These are phyloP conservation scores for Aspergillus homomorphus DNA, from an alignment of 495 filamentous ascomycete species.

Conservation along the genomic window DNA sequence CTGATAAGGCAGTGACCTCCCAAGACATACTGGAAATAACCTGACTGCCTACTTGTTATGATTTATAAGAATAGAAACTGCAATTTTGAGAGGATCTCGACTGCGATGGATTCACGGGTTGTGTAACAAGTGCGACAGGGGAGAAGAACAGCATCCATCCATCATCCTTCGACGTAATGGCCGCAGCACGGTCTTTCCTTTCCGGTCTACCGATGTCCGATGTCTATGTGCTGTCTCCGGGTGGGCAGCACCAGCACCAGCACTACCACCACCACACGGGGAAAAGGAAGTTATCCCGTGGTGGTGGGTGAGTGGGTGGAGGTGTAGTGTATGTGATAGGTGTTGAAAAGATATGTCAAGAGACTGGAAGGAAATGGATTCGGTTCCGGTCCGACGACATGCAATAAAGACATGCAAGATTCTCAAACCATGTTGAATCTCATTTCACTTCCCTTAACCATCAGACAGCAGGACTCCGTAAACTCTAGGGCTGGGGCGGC, in stretches of 20 bases:
- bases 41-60: too few relatives aligned
- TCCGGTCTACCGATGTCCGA: not conserved
- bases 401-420: not conserved
- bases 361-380: not conserved
- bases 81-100: not conserved
- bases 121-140: not conserved
- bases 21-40: too few relatives aligned
- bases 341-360: not conserved
- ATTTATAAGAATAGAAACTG: too few relatives aligned
- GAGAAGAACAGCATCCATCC: not conserved
- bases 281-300: not conserved
- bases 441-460: too few relatives aligned
- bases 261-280: not conserved
- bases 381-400: not conserved
- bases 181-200: not conserved
- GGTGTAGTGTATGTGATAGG: too few relatives aligned
- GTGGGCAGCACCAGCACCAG: not conserved
- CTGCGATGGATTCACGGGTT: not conserved
- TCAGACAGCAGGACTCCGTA: constrained; percentile 9
- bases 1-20: too few relatives aligned
- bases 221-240: not conserved
- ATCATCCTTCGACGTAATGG: not conserved
- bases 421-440: not conserved
- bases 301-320: too few relatives aligned
- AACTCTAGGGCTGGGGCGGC: constrained; percentile 5